Conservation (phyloP, 2,329 filamentous ascomycete genomes). For the Colletotrichum tanaceti region DNA sequence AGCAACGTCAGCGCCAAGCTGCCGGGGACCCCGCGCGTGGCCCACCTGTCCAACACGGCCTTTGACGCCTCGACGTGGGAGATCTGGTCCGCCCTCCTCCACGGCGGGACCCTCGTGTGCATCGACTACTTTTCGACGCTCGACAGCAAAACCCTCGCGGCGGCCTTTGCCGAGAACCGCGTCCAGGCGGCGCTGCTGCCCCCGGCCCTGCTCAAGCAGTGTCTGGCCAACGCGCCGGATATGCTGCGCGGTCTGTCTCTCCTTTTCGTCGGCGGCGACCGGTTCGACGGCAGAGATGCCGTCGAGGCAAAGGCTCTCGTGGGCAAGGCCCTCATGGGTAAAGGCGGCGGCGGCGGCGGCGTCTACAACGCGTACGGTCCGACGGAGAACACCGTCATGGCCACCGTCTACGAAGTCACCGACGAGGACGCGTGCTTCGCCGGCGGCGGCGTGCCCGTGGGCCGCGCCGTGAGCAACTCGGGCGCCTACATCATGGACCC, state of each 20-base stretch:
- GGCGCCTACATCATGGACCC: slow-evolving; percentile 7
- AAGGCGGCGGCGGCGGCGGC: too few relatives aligned
- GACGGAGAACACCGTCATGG: slow-evolving; percentile 2
- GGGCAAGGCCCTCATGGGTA: too few relatives aligned
- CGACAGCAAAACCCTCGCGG: slow-evolving; percentile 7
- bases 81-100: neutral
- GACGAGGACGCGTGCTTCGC: neutral
- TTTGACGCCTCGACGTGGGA: slow-evolving; percentile 20
- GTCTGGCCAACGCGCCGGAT: neutral
- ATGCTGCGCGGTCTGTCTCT: neutral
- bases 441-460: neutral
- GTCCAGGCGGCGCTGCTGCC: slow-evolving; percentile 6
- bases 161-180: neutral
- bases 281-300: slow-evolving; percentile 6
- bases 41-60: slow-evolving; percentile 7
- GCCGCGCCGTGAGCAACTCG: slow-evolving; percentile 9
- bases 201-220: slow-evolving; percentile 11
- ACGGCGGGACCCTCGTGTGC: slow-evolving; percentile 3
- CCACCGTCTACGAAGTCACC: slow-evolving; percentile 1
- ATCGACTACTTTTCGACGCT: slow-evolving; percentile 12
- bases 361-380: slow-evolving; percentile 18
- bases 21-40: neutral
- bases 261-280: neutral
- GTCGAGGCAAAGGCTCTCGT: neutral
- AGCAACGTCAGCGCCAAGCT: slow-evolving; percentile 1